These are phyloP conservation scores for Tulasnella sp. DNA, from an alignment of 768 basidiomycete species.

Conservation along the genomic window DNA sequence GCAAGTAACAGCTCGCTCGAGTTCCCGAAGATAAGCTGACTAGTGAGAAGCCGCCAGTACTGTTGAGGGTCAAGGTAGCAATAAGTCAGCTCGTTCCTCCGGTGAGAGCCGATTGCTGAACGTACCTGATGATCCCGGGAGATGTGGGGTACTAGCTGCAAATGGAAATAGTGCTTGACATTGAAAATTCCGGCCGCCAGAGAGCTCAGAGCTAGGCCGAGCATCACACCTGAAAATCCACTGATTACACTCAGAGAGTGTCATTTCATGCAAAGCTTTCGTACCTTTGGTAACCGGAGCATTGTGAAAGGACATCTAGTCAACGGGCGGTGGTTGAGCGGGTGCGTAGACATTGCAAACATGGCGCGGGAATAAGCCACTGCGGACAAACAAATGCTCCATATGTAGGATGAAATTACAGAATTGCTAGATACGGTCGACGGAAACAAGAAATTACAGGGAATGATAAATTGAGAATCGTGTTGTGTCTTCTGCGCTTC, in stretches of 20 bases:
- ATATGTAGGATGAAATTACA: not conserved
- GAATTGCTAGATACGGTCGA: not conserved
- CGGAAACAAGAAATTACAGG: not conserved
- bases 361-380: not conserved
- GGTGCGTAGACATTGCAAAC: not conserved
- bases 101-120: conserved; percentile 9
- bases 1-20: conserved; percentile 78
- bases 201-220: conserved; percentile 58
- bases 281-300: conserved; percentile 70
- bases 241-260: not conserved
- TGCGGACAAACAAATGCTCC: not conserved
- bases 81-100: conserved; percentile 18
- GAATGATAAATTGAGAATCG: not conserved
- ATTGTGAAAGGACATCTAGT: conserved; percentile 28
- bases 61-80: conserved; percentile 31
- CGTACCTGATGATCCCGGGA: conserved; percentile 80
- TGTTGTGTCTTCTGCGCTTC: not conserved
- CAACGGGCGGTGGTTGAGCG: not conserved
- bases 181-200: conserved; percentile 68
- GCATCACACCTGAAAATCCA: conserved; percentile 70
- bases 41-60: conserved; percentile 75
- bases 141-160: conserved; percentile 84
- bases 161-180: conserved; percentile 77
- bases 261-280: conserved; percentile 8
- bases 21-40: conserved; percentile 68